Percentiles rank a stretch among this genome's conserved stretches.
phyloP scores from a whole-genome alignment of 148 eudicot species.

The Camellia granthamiana region DNA sequence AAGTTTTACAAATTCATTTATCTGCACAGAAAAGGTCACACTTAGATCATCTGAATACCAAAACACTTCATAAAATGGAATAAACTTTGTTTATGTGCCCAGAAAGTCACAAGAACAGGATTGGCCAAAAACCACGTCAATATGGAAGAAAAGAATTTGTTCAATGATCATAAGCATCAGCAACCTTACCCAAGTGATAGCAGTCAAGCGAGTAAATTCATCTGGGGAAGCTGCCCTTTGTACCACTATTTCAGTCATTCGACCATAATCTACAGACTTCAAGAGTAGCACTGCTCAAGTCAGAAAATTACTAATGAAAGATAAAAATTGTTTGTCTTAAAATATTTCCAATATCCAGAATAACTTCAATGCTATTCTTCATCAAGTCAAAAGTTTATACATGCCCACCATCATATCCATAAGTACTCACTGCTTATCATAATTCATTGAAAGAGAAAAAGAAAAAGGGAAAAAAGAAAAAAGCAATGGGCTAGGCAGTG shows the following conservation, averaged over 20 bases:
- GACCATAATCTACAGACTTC: conserved; percentile 99
- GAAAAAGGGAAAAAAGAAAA: not conserved
- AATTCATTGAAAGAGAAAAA: not conserved
- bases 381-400: not conserved
- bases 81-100: not conserved
- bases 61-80: not conserved
- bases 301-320: conserved; percentile 27
- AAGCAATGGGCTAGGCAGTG: not conserved
- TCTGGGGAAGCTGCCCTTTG: conserved; percentile 87
- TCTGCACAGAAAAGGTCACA: conserved; percentile 43
- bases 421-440: not conserved
- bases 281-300: conserved; percentile 35
- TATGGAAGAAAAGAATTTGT: not conserved
- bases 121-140: conserved; percentile 2
- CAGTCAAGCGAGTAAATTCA: conserved; percentile 93
- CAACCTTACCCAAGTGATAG: conserved; percentile 90
- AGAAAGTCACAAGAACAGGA: not conserved
- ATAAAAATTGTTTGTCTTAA: conserved; percentile 11
- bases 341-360: not conserved
- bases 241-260: conserved; percentile 98
- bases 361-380: not conserved
- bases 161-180: not conserved
- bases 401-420: conserved; percentile 3
- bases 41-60: conserved; percentile 6
- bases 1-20: conserved; percentile 94